Evolutionary conservation across 1,284 basidiomycete species (phyloP).

Genomic region (Leccinum pallidistipes): DNA sequence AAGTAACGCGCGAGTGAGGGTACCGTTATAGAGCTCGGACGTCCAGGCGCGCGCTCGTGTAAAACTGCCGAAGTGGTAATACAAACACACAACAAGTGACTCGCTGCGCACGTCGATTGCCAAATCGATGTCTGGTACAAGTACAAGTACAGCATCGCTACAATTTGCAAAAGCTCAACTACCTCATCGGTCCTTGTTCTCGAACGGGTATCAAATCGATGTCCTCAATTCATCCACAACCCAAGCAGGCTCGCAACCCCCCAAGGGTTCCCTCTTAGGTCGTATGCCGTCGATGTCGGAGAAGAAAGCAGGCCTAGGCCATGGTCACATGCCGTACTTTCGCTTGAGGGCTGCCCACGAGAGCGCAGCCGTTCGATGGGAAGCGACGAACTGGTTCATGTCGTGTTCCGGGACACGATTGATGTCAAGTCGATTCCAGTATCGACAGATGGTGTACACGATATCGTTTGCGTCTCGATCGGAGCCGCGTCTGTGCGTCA

Average conservation of each 20-base stretch:
- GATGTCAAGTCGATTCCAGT: constrained; percentile 76
- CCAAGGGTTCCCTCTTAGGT: background rate
- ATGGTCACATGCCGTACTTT: constrained; percentile 58
- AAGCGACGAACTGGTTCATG: constrained; percentile 69
- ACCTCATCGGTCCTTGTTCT: constrained; percentile 16
- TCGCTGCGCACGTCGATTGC: constrained; percentile 11
- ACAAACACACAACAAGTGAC: background rate
- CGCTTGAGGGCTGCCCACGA: constrained; percentile 69
- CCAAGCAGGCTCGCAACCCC: background rate
- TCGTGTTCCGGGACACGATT: constrained; percentile 79
- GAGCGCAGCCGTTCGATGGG: constrained; percentile 53
- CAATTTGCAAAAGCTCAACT: constrained; percentile 15
- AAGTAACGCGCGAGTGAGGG: background rate
- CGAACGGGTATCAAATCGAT: constrained; percentile 32
- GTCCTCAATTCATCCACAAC: background rate
- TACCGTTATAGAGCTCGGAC: constrained; percentile 4
- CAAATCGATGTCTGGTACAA: constrained; percentile 10
- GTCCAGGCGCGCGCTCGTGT: background rate
- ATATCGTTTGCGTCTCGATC: constrained; percentile 75
- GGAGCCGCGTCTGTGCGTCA: constrained; percentile 50
- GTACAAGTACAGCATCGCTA: constrained; percentile 26
- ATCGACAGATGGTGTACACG: constrained; percentile 60
- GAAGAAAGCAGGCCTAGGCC: background rate
- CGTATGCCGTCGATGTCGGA: constrained; percentile 1
- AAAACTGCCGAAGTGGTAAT: background rate